Evolutionary conservation across 352 stramenopile genomes (phyloP), one percentile per base, ranked within the genome.

Genomic region (Labyrinthula sp.): DNA sequence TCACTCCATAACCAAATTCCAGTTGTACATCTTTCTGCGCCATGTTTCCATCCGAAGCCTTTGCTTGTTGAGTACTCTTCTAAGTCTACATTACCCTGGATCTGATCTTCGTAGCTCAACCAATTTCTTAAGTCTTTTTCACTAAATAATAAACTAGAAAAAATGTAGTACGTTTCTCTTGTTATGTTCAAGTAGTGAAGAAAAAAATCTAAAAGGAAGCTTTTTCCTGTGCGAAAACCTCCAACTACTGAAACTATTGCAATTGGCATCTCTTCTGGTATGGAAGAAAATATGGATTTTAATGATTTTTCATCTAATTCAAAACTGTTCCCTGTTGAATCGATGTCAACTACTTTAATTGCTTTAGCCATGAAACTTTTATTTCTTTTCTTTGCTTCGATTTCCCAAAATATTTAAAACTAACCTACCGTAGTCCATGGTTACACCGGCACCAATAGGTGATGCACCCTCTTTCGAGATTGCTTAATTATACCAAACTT

Each of bases 1-100:
- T 92, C 77, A 62, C 79, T 89, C 88, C 88, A 99, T 72, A 97
- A 92, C 85, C 86, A 97, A 56, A 99, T 99, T 38, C 89, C 89
- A 18, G 86, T 95, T n/a, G 89, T 97, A 64, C 95, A 92, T 27
- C 88, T 71, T 46, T 95, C 89, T 36, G 72, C 69, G 6, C 89
- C 89, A 8, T 81, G 84, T 17, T 82, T 60, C 87, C 88, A 99
- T 47, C 82, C 80, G 57, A 99, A 99, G 0, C 79, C 75, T n/a
- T n/a, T n/a, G n/a, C n/a, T n/a, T n/a, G n/a, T n/a, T n/a, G n/a
- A n/a, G n/a, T n/a, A n/a, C n/a, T n/a, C n/a, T n/a, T n/a, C n/a
- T n/a, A n/a, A n/a, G n/a, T n/a, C n/a, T n/a, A n/a, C n/a, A n/a
- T n/a, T n/a, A n/a, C n/a, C n/a, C n/a, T n/a, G n/a, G n/a, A n/a